Conservation (phyloP, 257 asterid genomes). For the Solanum paucissectum region DNA sequence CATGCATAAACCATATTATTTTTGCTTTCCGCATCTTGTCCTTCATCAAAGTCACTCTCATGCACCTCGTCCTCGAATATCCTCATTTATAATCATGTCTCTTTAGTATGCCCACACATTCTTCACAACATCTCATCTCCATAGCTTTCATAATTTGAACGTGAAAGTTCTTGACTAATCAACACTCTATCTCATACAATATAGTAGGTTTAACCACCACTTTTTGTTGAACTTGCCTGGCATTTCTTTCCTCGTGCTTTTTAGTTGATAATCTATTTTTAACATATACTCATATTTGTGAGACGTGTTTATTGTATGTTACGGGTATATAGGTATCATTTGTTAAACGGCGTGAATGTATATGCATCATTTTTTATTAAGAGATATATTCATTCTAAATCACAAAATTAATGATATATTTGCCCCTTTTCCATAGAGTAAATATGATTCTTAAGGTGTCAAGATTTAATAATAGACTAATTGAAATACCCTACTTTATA, state of each 20-base stretch:
- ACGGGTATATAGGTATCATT: background rate
- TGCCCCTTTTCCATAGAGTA: background rate
- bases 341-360: too few relatives aligned
- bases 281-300: too few relatives aligned
- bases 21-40: background rate
- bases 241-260: background rate
- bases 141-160: too few relatives aligned
- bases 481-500: background rate
- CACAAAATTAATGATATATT: background rate
- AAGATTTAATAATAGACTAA: background rate
- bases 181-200: background rate
- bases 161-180: background rate
- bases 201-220: background rate
- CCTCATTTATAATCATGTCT: background rate
- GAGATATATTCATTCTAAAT: accelerated
- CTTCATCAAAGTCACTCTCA: background rate
- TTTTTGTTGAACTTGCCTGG: background rate
- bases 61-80: background rate
- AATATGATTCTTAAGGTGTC: background rate
- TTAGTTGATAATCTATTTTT: too few relatives aligned
- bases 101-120: background rate
- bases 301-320: too few relatives aligned
- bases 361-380: too few relatives aligned
- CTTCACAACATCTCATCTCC: background rate
- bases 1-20: background rate